A percentile compares a stretch with the other conserved stretches of the same genome.
phyloP scores from a whole-genome alignment of 352 stramenopile genomes.

The Pythium sp. region DNA sequence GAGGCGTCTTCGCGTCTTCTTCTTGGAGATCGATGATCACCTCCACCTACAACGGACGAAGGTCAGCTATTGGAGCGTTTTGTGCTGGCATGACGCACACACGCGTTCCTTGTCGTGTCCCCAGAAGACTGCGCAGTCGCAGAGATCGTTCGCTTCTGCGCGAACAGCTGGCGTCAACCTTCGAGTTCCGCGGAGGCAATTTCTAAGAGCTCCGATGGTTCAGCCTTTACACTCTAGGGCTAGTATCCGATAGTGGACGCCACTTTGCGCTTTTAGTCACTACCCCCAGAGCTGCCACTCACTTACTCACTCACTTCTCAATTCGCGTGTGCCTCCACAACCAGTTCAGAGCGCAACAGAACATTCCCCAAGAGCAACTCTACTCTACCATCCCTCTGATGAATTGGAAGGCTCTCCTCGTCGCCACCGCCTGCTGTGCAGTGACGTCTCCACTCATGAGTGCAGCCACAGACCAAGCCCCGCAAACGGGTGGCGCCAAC shows the following conservation, averaged over 20 bases:
- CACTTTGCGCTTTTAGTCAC: not conserved
- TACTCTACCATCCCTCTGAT: not conserved
- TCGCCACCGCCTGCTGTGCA: not conserved
- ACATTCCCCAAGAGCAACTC: not conserved
- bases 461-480: not conserved
- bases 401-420: not conserved
- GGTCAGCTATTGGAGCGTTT: too few relatives aligned
- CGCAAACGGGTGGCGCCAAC: slow-evolving; percentile 6
- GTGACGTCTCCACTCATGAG: not conserved
- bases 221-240: not conserved
- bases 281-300: not conserved
- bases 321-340: not conserved
- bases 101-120: too few relatives aligned
- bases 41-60: too few relatives aligned
- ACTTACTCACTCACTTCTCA: not conserved
- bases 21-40: too few relatives aligned
- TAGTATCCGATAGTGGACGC: not conserved
- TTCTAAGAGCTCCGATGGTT: not conserved
- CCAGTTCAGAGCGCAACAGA: not conserved
- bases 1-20: too few relatives aligned
- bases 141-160: not conserved
- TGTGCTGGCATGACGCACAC: too few relatives aligned
- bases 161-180: not conserved
- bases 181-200: not conserved
- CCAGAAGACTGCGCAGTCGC: not conserved